phyloP scores from a whole-genome alignment of 2,329 filamentous ascomycete genomes.

The Myriosclerotinia curreyana region DNA sequence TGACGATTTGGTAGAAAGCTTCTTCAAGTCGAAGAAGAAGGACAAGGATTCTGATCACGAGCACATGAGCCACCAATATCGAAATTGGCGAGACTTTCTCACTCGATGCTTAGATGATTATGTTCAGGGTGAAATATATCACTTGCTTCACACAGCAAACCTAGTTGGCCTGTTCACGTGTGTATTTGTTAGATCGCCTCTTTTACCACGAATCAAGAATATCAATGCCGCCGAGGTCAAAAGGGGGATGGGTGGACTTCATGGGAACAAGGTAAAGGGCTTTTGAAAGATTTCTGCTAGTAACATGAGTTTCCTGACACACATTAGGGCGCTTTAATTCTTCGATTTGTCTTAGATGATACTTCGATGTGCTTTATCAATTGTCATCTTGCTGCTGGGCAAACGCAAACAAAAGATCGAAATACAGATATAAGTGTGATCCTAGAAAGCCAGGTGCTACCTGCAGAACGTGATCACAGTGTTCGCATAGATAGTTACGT shows the following conservation, averaged over 20 bases:
- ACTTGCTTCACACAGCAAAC: constrained; percentile 81
- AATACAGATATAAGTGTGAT: constrained; percentile 93
- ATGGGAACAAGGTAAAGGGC: constrained; percentile 76
- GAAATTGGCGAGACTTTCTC: constrained; percentile 91
- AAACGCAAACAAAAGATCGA: constrained; percentile 82
- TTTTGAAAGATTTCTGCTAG: not conserved
- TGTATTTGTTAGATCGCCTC: constrained; percentile 82
- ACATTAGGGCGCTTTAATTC: constrained; percentile 70
- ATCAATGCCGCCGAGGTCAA: constrained; percentile 83
- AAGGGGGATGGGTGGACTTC: constrained; percentile 88
- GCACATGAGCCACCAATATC: constrained; percentile 95
- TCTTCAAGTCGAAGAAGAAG: constrained; percentile 89
- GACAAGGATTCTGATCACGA: constrained; percentile 73
- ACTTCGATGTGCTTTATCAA: constrained; percentile 95
- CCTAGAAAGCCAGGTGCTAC: constrained; percentile 74
- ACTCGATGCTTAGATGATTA: constrained; percentile 78
- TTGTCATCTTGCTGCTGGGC: constrained; percentile 92
- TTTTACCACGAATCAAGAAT: constrained; percentile 73
- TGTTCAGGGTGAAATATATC: constrained; percentile 78
- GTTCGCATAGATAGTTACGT: constrained; percentile 75
- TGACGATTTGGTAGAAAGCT: constrained; percentile 57
- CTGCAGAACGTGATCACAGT: constrained; percentile 63
- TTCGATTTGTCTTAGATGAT: constrained; percentile 92
- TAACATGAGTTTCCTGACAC: constrained; percentile 23
- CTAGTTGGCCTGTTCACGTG: constrained; percentile 95